Evolutionary conservation across 768 basidiomycete species (phyloP), one percentile per base, ranked within the genome.

Genomic region (Suillus hirtellus): DNA sequence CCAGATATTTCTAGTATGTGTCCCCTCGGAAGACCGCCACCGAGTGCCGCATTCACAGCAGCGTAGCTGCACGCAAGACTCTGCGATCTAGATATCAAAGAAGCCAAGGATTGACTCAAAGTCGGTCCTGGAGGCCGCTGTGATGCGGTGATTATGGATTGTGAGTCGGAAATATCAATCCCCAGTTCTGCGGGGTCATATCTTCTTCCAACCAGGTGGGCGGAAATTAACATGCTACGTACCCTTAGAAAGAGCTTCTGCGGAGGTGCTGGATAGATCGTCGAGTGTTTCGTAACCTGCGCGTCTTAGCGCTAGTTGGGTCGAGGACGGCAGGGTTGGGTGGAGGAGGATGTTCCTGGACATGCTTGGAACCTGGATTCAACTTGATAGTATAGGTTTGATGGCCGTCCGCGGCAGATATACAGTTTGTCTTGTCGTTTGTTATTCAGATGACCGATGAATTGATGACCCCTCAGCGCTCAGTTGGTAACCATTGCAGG

Each of bases 1-100:
- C 91, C 90, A 37, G 89, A 89, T 67, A 93, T 77, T 75, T 93
- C 91, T 21, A 92, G 78, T 65, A 90, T 79, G 65, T 83, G 79
- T 9, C 89, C 88, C 62, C 79, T 80, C 60, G 77, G 74, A 52
- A 93, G 73, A 17, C 91, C 91, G 52, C 89, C 89, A 38, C 78
- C 82, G 6, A 93, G 79, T 2, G 92, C 71, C 19, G 75, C 76
- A 67, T 92, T 88, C 35, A 90, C 74, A 14, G 84, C 79, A 4
- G 72, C 61, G 69, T 81, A 87, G 52, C 65, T 67, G 65, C 71
- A 75, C 63, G 63, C 50, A 47, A 65, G 56, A 35, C 63, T 8
- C 43, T 62, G 61, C 14, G 61, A 34, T 54, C 65, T 67, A 59
- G 75, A 68, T 66, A 62, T 63, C 66, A 82, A 71, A 9, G 76